phyloP scores from a whole-genome alignment of 495 filamentous ascomycete genomes.

The Saxispiralis lemnorum region DNA sequence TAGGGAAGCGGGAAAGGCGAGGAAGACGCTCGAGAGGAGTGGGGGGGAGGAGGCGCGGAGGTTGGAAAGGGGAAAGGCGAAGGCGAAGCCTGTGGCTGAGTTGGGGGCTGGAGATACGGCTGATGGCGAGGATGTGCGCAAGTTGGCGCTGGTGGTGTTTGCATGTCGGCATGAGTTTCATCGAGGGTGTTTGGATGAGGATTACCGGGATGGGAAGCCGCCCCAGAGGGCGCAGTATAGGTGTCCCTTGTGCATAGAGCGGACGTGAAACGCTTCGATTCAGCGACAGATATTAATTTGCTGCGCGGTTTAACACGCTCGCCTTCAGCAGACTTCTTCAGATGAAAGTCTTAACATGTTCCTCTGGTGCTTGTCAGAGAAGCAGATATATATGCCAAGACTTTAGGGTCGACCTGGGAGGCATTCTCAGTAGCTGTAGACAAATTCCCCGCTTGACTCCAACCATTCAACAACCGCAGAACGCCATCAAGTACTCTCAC shows the following conservation, averaged over 20 bases:
- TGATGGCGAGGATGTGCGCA: slow-evolving; percentile 7
- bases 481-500: no score
- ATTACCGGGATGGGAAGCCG: slow-evolving; percentile 1
- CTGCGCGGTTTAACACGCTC: no score
- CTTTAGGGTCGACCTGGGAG: no score
- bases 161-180: slow-evolving; percentile 26
- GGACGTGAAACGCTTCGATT: background rate
- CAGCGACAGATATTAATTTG: no score
- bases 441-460: no score
- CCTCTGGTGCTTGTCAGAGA: no score
- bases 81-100: slow-evolving; percentile 11
- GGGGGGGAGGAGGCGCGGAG: slow-evolving; percentile 9
- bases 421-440: no score
- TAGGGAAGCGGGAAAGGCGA: slow-evolving; percentile 18
- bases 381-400: no score
- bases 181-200: slow-evolving; percentile 19
- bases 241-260: slow-evolving; percentile 13
- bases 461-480: no score
- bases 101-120: background rate
- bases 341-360: no score
- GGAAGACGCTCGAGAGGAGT: slow-evolving; percentile 13
- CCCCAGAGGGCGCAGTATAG: slow-evolving; percentile 4
- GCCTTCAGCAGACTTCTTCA: no score
- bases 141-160: slow-evolving; percentile 23
- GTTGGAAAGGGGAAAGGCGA: slow-evolving; percentile 16